These are phyloP conservation scores for Pittosporum tobira DNA, from an alignment of 129 eudicot genomes.

Conservation along the genomic window DNA sequence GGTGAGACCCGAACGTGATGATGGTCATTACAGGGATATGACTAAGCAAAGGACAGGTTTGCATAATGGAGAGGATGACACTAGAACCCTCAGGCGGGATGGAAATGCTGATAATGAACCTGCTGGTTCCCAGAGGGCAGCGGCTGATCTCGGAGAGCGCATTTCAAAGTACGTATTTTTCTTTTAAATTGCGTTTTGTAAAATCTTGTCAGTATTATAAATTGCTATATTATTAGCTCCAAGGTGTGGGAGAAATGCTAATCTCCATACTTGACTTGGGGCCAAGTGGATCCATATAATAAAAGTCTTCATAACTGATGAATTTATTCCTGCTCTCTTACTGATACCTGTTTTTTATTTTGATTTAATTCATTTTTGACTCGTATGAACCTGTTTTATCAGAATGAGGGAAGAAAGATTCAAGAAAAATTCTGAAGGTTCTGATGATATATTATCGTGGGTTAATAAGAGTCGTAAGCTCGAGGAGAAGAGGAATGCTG, in stretches of 20 bases:
- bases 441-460: conserved; percentile 74
- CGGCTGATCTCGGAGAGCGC: conserved; percentile 55
- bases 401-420: conserved; percentile 92
- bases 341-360: no score
- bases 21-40: conserved; percentile 23
- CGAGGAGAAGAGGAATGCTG: conserved; percentile 65
- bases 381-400: no score
- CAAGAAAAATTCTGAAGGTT: conserved; percentile 58
- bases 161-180: conserved; percentile 37
- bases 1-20: conserved; percentile 24
- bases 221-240: no score
- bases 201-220: background rate
- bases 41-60: conserved; percentile 21
- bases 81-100: conserved; percentile 22
- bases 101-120: conserved; percentile 25
- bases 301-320: background rate
- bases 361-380: no score
- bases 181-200: background rate
- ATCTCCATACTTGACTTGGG: no score
- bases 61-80: conserved; percentile 28
- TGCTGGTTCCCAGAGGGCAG: conserved; percentile 30
- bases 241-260: no score
- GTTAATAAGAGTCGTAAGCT: conserved; percentile 73
- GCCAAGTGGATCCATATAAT: no score
- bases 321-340: background rate